Base-by-base conservation (phyloP, 2,329 filamentous ascomycete genomes). In the Exophiala mesophila region DNA sequence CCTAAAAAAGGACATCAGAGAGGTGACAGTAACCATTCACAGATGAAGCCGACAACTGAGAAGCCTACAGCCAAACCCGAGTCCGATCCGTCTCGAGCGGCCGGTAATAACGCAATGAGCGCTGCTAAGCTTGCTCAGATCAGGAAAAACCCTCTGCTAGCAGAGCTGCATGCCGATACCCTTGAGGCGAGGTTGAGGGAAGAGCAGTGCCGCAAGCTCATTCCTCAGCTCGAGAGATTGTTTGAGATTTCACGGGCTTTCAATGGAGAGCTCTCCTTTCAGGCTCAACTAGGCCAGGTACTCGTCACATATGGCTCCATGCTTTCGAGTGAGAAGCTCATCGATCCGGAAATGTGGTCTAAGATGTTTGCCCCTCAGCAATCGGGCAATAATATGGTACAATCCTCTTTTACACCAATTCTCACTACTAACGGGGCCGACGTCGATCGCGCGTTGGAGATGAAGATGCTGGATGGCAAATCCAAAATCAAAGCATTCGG, bases 381-480 rank as follows among this genome's bases (percentile, higher is more conserved):
- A 13, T 19, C 16, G 7, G 30, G 23, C 18, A 20, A 21, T 4
- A 18, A 26, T n/a, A 41, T 21, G 18, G 38, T 38, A 1, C 56
- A 54, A 5, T 61, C 61, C 1, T 58, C 54, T 5, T 68, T 69
- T 39, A 57, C 61, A 24, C 58, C 60, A 31, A 56, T 59, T 31
- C 41, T 69, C 12, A 68, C 66, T n/a, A 57, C 58, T 1, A 63
- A 61, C n/a, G 63, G 65, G 9, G 50, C 54, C 3, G 67, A 69
- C 39, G 48, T 67, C 33, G 65, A 70, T 40, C 50, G 61, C 36
- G 55, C 67, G 5, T 49, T 70, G 7, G 57, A 61, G 43, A 34
- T 66, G 24, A 59, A 59, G 28, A 55, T 52, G 3, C 20, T 36
- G 8, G 48, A 50, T 8, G 50, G 55, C 29, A 41, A 17, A 5